phyloP scores from a whole-genome alignment of 2,329 filamentous ascomycete genomes.

The Neonectria hederae region DNA sequence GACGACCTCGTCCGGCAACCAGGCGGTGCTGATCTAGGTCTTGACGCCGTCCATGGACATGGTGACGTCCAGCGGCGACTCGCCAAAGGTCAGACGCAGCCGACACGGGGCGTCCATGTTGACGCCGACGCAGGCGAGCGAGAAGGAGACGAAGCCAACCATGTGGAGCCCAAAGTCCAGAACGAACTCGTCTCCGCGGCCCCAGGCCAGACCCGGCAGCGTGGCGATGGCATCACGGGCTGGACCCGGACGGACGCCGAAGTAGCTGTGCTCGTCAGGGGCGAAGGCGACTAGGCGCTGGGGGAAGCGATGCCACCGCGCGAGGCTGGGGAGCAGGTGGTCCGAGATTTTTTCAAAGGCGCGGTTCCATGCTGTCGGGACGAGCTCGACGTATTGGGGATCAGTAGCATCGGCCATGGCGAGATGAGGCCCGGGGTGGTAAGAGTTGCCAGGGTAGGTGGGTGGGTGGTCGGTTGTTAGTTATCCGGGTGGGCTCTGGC shows the following conservation, averaged over 20 bases:
- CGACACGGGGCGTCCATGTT: constrained; percentile 49
- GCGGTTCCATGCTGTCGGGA: constrained; percentile 21
- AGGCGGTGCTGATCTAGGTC: constrained; percentile 51
- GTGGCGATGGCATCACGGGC: constrained; percentile 8
- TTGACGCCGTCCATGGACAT: constrained; percentile 45
- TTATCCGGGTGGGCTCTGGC: not conserved
- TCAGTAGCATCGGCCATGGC: constrained; percentile 8
- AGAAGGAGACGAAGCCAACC: constrained; percentile 23
- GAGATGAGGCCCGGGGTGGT: not conserved
- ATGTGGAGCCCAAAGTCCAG: constrained; percentile 29
- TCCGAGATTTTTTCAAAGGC: constrained; percentile 22
- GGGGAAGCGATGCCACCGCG: constrained; percentile 18
- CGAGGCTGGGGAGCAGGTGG: constrained; percentile 16
- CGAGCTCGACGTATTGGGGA: constrained; percentile 1
- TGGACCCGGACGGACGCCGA: constrained; percentile 14
- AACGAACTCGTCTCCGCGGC: constrained; percentile 25
- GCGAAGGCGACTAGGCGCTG: constrained; percentile 22
- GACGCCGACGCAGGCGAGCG: constrained; percentile 12
- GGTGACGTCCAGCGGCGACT: constrained; percentile 49
- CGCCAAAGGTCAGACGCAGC: constrained; percentile 49
- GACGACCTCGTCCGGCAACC: constrained; percentile 50
- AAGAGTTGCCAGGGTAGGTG: not conserved
- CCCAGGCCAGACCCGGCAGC: constrained; percentile 20
- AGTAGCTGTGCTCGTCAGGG: constrained; percentile 17
- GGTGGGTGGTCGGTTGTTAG: not conserved